Evolutionary conservation across 176 grass and related monocot species (phyloP), one percentile per base, ranked within the genome.

Genomic region (Triticum dicoccoides): DNA sequence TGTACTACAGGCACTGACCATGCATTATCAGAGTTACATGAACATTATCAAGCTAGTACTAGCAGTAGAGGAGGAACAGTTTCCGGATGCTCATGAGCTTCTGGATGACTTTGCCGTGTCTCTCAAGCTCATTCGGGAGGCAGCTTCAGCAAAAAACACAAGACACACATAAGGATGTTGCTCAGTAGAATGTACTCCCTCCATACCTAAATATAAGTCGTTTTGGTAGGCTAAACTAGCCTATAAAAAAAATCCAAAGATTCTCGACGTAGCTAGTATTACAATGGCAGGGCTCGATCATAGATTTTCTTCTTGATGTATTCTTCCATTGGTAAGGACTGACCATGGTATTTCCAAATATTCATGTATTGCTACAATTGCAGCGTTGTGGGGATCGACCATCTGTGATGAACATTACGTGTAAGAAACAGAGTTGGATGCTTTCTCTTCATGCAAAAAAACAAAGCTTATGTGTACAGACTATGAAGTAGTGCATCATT

Each of bases 1-100:
- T 78, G 52, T 51, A 45, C 37, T 65, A 76, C 85, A 98, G 93
- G 96, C 93, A 33, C 75, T 98, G 15, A 95, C 88, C 10, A 27
- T 95, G 75, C 91, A 94, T 44, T 98, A 87, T 72, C 93, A 93
- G 47, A 98, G 96, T 70, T 98, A 98, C 25, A 82, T 87, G 73
- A 94, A 95, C 84, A 88, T 7, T 8, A 63, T 98, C 81, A 98
- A 93, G 87, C 78, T 93, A 37, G 91, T 93, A 10, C 39, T 98
- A 1, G 84, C 91, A 35, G 84, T 91, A 25, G 93, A 98, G 9
- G 96, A 95, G 12, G 82, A 47, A 12, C 84, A 75, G 11, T 88
- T 98, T 47, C 72, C 89, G 14, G 86, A 94, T 94, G n/a, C 82
- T 65, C 85, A 82, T 73, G 86, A 88, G 63, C 89, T 98, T 39